These are phyloP conservation scores for Ogataea glucozyma DNA, from an alignment of 805 yeast species.

Conservation along the genomic window DNA sequence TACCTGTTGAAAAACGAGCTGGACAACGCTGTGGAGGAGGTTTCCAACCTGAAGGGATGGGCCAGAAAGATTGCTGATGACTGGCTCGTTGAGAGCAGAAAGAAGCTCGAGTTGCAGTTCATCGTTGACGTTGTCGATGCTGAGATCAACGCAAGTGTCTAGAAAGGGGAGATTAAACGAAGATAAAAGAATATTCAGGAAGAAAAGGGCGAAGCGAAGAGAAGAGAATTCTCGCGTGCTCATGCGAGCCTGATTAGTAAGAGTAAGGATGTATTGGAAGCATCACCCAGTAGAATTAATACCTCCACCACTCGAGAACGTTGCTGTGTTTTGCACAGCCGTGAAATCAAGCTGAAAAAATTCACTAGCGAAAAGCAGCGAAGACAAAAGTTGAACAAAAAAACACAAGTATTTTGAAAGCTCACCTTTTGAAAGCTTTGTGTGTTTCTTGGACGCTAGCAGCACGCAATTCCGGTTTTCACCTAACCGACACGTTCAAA, in stretches of 20 bases:
- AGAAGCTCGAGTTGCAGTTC: slow-evolving; percentile 84
- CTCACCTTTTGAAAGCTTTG: not conserved
- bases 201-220: too few relatives aligned
- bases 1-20: slow-evolving; percentile 74
- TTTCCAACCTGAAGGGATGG: slow-evolving; percentile 89
- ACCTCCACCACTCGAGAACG: too few relatives aligned
- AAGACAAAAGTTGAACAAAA: not conserved
- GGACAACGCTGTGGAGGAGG: slow-evolving; percentile 90
- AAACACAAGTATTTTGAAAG: too few relatives aligned
- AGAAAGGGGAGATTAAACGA: not conserved
- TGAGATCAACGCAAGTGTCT: slow-evolving; percentile 50
- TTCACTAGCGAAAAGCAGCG: too few relatives aligned
- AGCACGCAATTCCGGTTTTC: too few relatives aligned
- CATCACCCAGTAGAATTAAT: too few relatives aligned
- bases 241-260: too few relatives aligned
- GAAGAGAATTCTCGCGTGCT: too few relatives aligned
- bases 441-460: too few relatives aligned
- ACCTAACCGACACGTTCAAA: too few relatives aligned
- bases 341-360: too few relatives aligned
- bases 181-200: not conserved
- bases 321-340: not conserved
- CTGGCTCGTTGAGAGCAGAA: slow-evolving; percentile 89
- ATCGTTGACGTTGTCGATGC: slow-evolving; percentile 67
- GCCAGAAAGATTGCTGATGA: slow-evolving; percentile 84
- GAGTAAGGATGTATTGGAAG: too few relatives aligned